These are phyloP conservation scores for Mycena crocata DNA, from an alignment of 768 basidiomycete genomes.

Conservation along the genomic window DNA sequence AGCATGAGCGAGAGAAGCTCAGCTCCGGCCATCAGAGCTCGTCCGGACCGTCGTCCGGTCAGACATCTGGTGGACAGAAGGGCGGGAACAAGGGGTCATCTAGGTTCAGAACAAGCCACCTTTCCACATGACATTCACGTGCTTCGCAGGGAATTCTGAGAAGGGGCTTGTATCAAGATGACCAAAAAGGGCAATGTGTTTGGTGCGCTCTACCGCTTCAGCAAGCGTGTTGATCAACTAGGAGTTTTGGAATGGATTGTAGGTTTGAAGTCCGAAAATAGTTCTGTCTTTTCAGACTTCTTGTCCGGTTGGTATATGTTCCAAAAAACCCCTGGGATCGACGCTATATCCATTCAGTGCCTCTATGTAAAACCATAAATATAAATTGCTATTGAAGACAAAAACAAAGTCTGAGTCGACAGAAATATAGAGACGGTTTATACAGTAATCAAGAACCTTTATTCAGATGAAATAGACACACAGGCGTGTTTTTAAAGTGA, in stretches of 20 bases:
- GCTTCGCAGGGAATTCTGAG: neutral
- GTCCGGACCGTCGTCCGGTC: too few relatives aligned
- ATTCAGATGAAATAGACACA: neutral
- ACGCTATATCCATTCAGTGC: neutral
- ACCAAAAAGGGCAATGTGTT: slow-evolving; percentile 10
- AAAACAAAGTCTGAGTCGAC: neutral
- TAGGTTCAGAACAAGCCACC: slow-evolving; percentile 5
- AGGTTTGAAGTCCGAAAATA: neutral
- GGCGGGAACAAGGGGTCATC: too few relatives aligned
- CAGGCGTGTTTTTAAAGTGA: neutral
- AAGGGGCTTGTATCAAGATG: slow-evolving; percentile 17
- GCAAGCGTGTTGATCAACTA: neutral
- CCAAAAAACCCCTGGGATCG: neutral
- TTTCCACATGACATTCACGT: neutral
- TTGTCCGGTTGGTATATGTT: slow-evolving; percentile 36
- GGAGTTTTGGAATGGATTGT: neutral
- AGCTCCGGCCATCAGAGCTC: too few relatives aligned
- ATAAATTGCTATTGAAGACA: neutral
- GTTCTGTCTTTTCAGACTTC: slow-evolving; percentile 14
- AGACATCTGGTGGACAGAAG: too few relatives aligned
- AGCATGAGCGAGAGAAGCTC: too few relatives aligned
- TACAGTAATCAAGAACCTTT: neutral
- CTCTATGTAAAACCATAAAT: neutral
- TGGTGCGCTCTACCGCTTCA: neutral
- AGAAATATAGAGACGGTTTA: neutral